Evolutionary conservation across 345 rosid genomes (phyloP).

Genomic region (Citrus trifoliata): DNA sequence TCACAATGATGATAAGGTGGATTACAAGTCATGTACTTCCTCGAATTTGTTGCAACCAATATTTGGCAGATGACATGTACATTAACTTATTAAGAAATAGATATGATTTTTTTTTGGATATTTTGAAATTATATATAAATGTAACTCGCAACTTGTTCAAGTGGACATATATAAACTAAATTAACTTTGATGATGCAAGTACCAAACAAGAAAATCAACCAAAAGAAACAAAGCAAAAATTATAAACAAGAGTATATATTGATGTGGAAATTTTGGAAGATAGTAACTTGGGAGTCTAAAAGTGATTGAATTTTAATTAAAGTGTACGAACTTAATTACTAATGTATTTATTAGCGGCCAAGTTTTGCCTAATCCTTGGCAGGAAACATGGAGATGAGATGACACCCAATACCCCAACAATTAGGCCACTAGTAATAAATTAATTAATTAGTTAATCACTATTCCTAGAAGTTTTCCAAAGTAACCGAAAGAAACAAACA

Average conservation of each 20-base stretch:
- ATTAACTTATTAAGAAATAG: too few species aligned
- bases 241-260: background rate
- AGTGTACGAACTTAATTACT: background rate
- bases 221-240: background rate
- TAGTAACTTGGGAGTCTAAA: conserved; percentile 5
- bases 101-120: background rate
- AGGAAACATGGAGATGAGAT: conserved; percentile 25
- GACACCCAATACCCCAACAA: conserved; percentile 22
- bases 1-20: background rate
- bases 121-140: background rate
- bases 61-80: background rate
- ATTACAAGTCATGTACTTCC: background rate
- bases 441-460: background rate
- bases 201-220: background rate
- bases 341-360: conserved; percentile 3
- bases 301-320: background rate
- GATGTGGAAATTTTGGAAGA: background rate
- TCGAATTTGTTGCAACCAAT: background rate
- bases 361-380: conserved; percentile 15
- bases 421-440: too few species aligned
- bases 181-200: conserved; percentile 6
- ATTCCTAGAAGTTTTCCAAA: conserved; percentile 11
- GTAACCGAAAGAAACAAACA: background rate
- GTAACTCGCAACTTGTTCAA: background rate
- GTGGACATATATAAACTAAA: background rate